Conservation (phyloP, 2,329 filamentous ascomycete genomes). For the Zymoseptoria pseudotritici region DNA sequence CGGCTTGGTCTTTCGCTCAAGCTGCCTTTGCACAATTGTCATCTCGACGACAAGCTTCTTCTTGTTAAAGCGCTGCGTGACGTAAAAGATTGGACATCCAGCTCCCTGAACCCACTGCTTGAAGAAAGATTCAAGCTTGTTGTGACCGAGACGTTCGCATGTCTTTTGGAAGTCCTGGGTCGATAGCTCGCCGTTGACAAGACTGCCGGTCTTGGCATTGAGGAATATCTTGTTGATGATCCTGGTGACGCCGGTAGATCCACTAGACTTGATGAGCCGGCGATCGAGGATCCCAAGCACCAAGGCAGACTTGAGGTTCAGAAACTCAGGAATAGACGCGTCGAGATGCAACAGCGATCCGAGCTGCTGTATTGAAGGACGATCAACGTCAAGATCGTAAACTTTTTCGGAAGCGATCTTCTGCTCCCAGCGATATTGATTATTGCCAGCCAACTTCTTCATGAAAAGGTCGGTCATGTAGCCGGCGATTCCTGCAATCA, state of each 20-base stretch:
- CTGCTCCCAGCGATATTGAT: conserved; percentile 85
- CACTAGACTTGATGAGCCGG: conserved; percentile 78
- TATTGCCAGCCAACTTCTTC: conserved; percentile 83
- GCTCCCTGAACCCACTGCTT: conserved; percentile 84
- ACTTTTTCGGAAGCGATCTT: conserved; percentile 77
- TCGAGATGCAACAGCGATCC: conserved; percentile 73
- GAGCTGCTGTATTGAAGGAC: conserved; percentile 74
- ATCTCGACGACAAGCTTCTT: conserved; percentile 94
- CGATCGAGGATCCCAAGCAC: conserved; percentile 93
- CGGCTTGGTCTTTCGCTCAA: conserved; percentile 47
- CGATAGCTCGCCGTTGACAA: conserved; percentile 62
- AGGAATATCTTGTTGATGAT: conserved; percentile 82
- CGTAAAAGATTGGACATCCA: conserved; percentile 80
- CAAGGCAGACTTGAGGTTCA: conserved; percentile 81
- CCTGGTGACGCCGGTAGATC: conserved; percentile 72
- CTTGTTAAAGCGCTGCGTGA: conserved; percentile 91
- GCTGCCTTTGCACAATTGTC: conserved; percentile 70
- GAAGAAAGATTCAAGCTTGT: conserved; percentile 84
- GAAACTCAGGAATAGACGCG: conserved; percentile 79
- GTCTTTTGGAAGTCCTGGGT: conserved; percentile 70
- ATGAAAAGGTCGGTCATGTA: conserved; percentile 95
- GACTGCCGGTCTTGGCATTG: conserved; percentile 74
- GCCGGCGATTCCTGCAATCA: conserved; percentile 80
- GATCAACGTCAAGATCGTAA: conserved; percentile 70
- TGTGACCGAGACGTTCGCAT: conserved; percentile 83